Conservation (phyloP, 768 basidiomycete genomes). For the Cystoderma amianthinum region DNA sequence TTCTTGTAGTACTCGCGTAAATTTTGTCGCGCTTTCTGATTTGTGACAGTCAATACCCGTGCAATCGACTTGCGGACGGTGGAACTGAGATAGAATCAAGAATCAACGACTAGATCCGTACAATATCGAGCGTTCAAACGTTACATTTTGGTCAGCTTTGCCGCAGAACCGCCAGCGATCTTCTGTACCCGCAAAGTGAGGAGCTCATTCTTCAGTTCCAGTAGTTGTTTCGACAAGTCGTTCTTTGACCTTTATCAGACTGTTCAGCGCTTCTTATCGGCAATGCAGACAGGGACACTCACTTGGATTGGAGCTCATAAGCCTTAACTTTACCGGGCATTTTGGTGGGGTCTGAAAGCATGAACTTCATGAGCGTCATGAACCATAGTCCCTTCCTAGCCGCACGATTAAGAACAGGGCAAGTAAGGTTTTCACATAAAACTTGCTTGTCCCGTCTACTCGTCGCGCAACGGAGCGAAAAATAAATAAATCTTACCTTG, state of each 20-base stretch:
- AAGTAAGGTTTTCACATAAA: neutral
- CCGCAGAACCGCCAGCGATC: constrained; percentile 91
- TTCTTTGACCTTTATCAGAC: constrained; percentile 72
- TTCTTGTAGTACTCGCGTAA: constrained; percentile 96
- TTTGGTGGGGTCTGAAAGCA: constrained; percentile 30
- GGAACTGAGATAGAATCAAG: constrained; percentile 43
- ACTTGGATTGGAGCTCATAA: constrained; percentile 96
- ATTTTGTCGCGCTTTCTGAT: constrained; percentile 96
- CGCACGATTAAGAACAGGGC: neutral
- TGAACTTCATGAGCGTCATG: neutral
- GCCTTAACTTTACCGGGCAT: constrained; percentile 94
- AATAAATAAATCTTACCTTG: constrained; percentile 32
- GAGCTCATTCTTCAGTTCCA: constrained; percentile 94
- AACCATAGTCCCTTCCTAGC: neutral
- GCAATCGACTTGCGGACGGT: constrained; percentile 98
- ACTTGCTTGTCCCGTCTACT: no score
- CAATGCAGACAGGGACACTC: constrained; percentile 20
- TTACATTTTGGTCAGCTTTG: constrained; percentile 97
- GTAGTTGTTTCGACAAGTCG: constrained; percentile 91
- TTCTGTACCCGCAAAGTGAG: constrained; percentile 93
- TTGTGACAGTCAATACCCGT: constrained; percentile 96
- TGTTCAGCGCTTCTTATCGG: constrained; percentile 5
- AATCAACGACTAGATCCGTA: constrained; percentile 1
- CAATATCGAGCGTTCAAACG: constrained; percentile 18
- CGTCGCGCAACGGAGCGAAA: no score